phyloP scores from a whole-genome alignment of 2,329 filamentous ascomycete species.

The Aspergillus arachidicola region DNA sequence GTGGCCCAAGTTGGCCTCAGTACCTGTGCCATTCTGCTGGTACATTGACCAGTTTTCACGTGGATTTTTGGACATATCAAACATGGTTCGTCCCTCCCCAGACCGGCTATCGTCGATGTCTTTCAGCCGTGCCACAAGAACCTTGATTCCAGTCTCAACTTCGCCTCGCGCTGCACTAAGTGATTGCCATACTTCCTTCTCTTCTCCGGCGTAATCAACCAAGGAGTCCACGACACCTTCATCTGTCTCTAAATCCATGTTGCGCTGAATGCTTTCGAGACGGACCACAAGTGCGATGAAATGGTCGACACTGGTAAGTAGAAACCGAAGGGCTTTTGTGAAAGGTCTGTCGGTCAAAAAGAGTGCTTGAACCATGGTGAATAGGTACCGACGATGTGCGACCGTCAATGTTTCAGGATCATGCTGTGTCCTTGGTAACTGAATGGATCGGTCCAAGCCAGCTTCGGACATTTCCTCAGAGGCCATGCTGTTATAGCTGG shows the following conservation, averaged over 20 bases:
- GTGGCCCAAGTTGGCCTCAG: constrained; percentile 25
- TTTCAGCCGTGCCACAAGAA: constrained; percentile 58
- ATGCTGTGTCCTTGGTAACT: constrained; percentile 50
- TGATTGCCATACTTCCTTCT: constrained; percentile 66
- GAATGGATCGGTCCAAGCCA: constrained; percentile 14
- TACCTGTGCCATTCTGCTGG: constrained; percentile 25
- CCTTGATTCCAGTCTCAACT: constrained; percentile 69
- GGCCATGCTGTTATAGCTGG: constrained; percentile 4
- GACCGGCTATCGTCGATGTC: constrained; percentile 63
- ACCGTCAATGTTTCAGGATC: constrained; percentile 84
- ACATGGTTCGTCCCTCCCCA: constrained; percentile 39
- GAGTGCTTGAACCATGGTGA: constrained; percentile 57
- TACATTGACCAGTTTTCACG: constrained; percentile 30
- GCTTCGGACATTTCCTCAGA: constrained; percentile 15
- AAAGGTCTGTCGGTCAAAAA: constrained; percentile 47
- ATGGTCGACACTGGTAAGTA: constrained; percentile 67
- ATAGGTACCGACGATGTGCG: constrained; percentile 77
- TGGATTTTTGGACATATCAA: constrained; percentile 32
- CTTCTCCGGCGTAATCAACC: constrained; percentile 71
- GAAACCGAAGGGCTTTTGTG: constrained; percentile 39
- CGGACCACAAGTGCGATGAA: constrained; percentile 76
- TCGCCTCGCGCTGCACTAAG: constrained; percentile 65
- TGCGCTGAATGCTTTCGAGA: constrained; percentile 74
- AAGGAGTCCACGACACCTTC: constrained; percentile 78
- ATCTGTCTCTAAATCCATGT: constrained; percentile 78